Evolutionary conservation across 768 basidiomycete species (phyloP), one percentile per base, ranked within the genome.

Genomic region (Omphalotus guepiniiformis): DNA sequence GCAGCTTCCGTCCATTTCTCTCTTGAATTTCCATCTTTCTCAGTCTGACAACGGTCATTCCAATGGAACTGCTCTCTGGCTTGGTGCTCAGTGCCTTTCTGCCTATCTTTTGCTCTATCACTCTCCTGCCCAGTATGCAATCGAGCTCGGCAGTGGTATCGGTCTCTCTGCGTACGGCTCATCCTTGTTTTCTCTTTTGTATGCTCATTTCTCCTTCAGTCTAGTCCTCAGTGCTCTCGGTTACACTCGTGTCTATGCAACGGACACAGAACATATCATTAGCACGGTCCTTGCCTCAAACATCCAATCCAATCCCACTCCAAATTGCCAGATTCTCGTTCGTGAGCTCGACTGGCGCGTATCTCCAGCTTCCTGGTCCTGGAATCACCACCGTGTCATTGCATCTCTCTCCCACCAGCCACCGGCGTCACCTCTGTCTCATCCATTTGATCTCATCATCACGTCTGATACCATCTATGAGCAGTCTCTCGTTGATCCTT

Each of bases 51-150:
- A 86, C 56, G 82, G 85, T 34, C 56, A 63, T 13, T 79, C 83
- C 21, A 92, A 87, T 50, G 91, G 91, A 15, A 91, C 88, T 2
- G 79, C 86, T 2, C 79, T 93, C 42, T 93, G 91, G 91, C 80
- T 92, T 43, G 82, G 80, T 34, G 86, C 82, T 0, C 90, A 94
- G 63, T 76, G 85, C 59, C 74, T 93, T 30, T 73, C 85, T 15
- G 57, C 72, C 36, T 88, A 82, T 58, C 70, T 90, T 26, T 65
- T 72, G 16, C 63, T 71, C 39, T 52, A 67, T 18, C 68, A 69
- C 44, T 22, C 35, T 21, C 61, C 58, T 49, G 59, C 55, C 52
- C 46, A 25, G 36, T 39, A 48, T 53, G 83, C 77, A 6, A 67
- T 92, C 48, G 92, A 95, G 61, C 68, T 94, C 16, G 92, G 92